Base-by-base conservation (phyloP, 805 yeast species). In the Millerago galiae region DNA sequence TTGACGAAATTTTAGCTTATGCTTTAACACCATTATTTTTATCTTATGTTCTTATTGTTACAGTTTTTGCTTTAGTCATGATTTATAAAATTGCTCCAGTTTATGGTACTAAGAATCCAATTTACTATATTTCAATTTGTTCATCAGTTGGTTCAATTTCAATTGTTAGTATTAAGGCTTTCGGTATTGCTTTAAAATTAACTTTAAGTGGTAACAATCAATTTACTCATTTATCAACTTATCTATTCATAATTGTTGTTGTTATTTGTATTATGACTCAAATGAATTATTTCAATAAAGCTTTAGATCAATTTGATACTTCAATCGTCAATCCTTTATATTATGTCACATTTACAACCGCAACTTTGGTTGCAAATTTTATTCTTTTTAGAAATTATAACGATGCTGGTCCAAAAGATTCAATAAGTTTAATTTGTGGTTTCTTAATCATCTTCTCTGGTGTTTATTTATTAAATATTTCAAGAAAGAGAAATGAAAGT, bases 231-330 rank as follows among this genome's bases (percentile, higher is more conserved):
- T 68, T 82, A 8, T 82, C 93, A 29, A 88, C 96, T 1, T 88
- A 89, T 57, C 68, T 89, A 44, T 88, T 88, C 70, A 74, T 86
- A 29, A 51, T 75, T 26, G 89, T 86, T 18, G 95, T 88, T 44
- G 84, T 70, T 8, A 73, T 83, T 34, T 88, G 96, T 64, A 89
- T 88, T 52, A 55, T 84, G 54, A 86, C 95, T 6, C 96, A 88
- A 64, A 88, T 88, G 96, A 88, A 86, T 67, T 88, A 85, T 61
- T 86, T 88, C 71, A 88, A 88, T 72, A 89, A 86, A 68, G 96
- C 96, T 0, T 71, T 88, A 57, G 96, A 90, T 54, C 95, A 86
- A 62, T 88, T 88, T 55, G 96, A 89, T 60, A 88, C 96, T 6
- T 84, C 95, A 0, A 85, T 88, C 52, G 96, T 88, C 43, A 88